Percentiles rank a stretch among this genome's conserved stretches.
Conservation (phyloP, 2,329 filamentous ascomycete species). For the Hyphodiscus sp. region DNA sequence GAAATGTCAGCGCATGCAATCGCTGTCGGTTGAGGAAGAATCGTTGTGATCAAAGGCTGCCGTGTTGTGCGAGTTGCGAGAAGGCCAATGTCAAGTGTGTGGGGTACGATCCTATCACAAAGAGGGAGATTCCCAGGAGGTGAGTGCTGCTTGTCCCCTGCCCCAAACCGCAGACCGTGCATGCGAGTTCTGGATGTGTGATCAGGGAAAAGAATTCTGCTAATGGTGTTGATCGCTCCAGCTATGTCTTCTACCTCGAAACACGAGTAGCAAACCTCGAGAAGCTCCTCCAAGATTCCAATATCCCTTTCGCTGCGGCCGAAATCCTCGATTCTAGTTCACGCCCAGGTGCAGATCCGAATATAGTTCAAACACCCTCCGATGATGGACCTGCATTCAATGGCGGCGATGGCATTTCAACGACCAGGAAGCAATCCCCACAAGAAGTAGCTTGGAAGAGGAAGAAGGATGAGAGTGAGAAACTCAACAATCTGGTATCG, state of each 20-base stretch:
- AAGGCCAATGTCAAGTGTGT: constrained; percentile 90
- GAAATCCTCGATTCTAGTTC: constrained; percentile 61
- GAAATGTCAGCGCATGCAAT: constrained; percentile 92
- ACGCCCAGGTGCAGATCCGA: constrained; percentile 29
- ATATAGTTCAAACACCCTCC: constrained; percentile 23
- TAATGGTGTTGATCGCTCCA: constrained; percentile 28
- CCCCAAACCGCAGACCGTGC: not conserved
- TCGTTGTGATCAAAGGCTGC: constrained; percentile 86
- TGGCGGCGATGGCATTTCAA: constrained; percentile 11
- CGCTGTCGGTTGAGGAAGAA: constrained; percentile 89
- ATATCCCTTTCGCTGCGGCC: constrained; percentile 66
- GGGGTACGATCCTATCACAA: constrained; percentile 93
- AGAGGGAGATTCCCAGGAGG: constrained; percentile 85
- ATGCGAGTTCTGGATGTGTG: not conserved
- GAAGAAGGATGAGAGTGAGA: constrained; percentile 51
- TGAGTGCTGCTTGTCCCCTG: constrained; percentile 25
- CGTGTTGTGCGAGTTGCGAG: constrained; percentile 84
- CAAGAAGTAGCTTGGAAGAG: constrained; percentile 29
- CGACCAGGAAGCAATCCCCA: constrained; percentile 14
- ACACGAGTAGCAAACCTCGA: constrained; percentile 80
- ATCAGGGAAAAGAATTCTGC: not conserved
- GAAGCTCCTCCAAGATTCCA: constrained; percentile 60
- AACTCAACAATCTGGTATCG: constrained; percentile 59
- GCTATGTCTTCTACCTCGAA: constrained; percentile 94
- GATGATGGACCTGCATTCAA: constrained; percentile 24